phyloP scores from a whole-genome alignment of 2,329 filamentous ascomycete genomes.

The Cytospora mali region DNA sequence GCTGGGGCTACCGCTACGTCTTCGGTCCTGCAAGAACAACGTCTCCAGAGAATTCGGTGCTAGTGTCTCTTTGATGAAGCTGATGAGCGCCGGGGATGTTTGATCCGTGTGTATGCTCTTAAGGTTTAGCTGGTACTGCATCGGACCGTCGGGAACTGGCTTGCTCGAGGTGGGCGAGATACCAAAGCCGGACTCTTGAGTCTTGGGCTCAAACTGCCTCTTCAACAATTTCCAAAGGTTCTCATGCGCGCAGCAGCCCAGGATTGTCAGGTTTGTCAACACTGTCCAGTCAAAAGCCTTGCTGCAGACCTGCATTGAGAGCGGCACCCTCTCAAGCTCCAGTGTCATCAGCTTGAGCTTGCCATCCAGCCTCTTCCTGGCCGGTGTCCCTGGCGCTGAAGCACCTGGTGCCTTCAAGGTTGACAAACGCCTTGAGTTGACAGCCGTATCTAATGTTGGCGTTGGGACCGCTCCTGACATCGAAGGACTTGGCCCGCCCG shows the following conservation, averaged over 20 bases:
- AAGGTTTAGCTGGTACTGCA: constrained; percentile 65
- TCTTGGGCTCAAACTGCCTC: constrained; percentile 58
- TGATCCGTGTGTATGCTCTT: constrained; percentile 77
- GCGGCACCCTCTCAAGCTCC: constrained; percentile 72
- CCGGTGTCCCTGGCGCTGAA: constrained; percentile 21
- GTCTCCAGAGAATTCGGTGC: constrained; percentile 79
- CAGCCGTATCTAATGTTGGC: constrained; percentile 10
- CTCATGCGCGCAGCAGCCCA: constrained; percentile 74
- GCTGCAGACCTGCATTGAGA: constrained; percentile 73
- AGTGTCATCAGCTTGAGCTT: constrained; percentile 70
- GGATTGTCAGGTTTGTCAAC: constrained; percentile 71
- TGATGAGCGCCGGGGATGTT: constrained; percentile 68
- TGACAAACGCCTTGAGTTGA: constrained; percentile 15
- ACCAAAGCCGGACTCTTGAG: constrained; percentile 34
- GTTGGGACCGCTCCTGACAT: background rate
- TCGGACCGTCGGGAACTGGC: constrained; percentile 36
- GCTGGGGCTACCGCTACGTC: constrained; percentile 43
- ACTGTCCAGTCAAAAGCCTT: constrained; percentile 75
- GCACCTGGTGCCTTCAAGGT: constrained; percentile 1
- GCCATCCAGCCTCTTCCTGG: constrained; percentile 50
- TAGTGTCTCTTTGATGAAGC: constrained; percentile 76
- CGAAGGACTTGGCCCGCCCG: constrained; percentile 11
- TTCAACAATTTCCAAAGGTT: constrained; percentile 74
- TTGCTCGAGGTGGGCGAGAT: constrained; percentile 33
- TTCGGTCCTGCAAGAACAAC: constrained; percentile 73